Base-by-base conservation (phyloP, 176 grass and related monocot species). In the Bothriochloa decipiens region DNA sequence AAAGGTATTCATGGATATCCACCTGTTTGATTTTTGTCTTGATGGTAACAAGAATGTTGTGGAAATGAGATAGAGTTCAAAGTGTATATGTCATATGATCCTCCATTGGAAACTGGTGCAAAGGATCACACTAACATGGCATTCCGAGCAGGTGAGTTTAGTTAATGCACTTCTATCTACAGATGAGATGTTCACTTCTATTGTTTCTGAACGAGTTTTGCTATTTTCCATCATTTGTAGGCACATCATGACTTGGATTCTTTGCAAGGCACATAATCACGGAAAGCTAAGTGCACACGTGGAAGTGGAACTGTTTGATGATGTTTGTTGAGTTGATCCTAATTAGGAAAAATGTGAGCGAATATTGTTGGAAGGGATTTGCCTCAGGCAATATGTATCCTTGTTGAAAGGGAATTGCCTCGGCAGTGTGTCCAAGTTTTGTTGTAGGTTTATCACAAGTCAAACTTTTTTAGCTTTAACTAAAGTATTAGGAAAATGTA, bases 1-100 rank as follows among this genome's bases (percentile, higher is more conserved):
- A 73, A 58, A 75, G 26, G 43, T 76, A 81, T 57, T 78, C 26
- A 71, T 66, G 57, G 45, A 47, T 67, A 78, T 66, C 46, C 65
- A 52, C 72, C n/a, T 27, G 61, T 90, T 82, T 46, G 15, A 57
- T 62, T 23, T 62, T 62, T 62, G 57, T 62, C 26, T 62, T 62
- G 14, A 3, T 10, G 55, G 11, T 55, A 70, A 46, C 70, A 73
- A 66, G 63, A 68, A 5, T 65, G 20, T 37, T 47, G 7, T 50
- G 20, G 11, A 49, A 10, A 84, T 23, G 74, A 36, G 4, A 5
- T 36, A 47, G 42, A 52, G 32, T 65, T 74, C 18, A 25, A 22
- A n/a, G 2, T 64, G 55, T 74, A 63, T 32, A n/a, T 70, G 39
- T 3, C 1, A 23, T n/a, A 23, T 47, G 61, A 67, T 11, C 62